Evolutionary conservation across 2,329 filamentous ascomycete genomes (phyloP).

Genomic region (Zymoseptoria brevis): DNA sequence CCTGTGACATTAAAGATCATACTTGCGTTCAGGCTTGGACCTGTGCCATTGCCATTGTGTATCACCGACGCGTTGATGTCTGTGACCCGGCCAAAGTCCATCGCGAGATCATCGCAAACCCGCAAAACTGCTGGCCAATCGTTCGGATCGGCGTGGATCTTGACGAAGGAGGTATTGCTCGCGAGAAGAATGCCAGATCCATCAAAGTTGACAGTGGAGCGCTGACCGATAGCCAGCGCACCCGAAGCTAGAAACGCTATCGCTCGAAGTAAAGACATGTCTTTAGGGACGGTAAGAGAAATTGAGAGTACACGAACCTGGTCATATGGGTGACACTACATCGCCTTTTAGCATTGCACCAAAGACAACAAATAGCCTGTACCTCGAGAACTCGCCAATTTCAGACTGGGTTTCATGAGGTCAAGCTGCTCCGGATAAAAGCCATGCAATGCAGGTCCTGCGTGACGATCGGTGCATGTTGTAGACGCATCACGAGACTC

Average conservation of each 20-base stretch:
- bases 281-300: background rate
- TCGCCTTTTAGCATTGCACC: background rate
- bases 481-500: background rate
- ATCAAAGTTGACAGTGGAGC: conserved; percentile 42
- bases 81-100: conserved; percentile 64
- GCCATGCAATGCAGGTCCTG: background rate
- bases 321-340: background rate
- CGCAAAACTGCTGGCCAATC: conserved; percentile 63
- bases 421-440: background rate
- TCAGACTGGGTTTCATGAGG: background rate
- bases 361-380: background rate
- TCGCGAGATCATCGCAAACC: conserved; percentile 57
- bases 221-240: conserved; percentile 40
- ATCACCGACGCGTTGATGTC: conserved; percentile 52
- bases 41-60: conserved; percentile 34
- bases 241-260: background rate
- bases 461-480: background rate
- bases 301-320: background rate
- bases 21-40: conserved; percentile 34
- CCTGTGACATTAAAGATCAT: conserved; percentile 38
- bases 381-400: background rate
- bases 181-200: conserved; percentile 28
- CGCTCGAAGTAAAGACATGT: background rate
- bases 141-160: conserved; percentile 49
- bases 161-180: conserved; percentile 30